Base-by-base conservation (phyloP, 768 basidiomycete genomes). In the Symmetrospora coprosmae region DNA sequence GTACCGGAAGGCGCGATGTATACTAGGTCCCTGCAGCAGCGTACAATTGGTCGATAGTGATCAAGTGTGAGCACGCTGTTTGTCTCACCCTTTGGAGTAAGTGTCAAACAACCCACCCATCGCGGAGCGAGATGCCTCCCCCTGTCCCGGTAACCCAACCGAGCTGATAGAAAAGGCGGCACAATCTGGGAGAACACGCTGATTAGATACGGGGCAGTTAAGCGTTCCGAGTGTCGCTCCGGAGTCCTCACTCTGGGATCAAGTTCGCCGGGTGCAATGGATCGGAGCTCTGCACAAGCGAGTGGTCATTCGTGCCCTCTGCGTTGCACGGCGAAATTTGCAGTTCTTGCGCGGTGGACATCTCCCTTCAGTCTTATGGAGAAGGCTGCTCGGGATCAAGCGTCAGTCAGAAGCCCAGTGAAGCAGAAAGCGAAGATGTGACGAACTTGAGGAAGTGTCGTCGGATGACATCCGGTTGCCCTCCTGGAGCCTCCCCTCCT, bases 71-170 rank as follows among this genome's bases (percentile, higher is more conserved):
- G 43, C 14, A 53, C 28, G 27, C 14, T 13, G 51, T 27, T 17
- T 25, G 19, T 25, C 9, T 53, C 4, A 46, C 13, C 43, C 9
- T 9, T 11, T 46, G 9, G 30, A 5, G 6, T 30, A 21, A 33
- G 3, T 5, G 30, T 17, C 30, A 11, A 51, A 30, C 5, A 4
- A 67, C 68, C 50, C 37, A 70, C 67, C 66, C 68, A 2, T 64
- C 50, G 4, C 68, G 40, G 7, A 68, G 40, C 4, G 66, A 68
- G 63, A 70, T 70, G 0, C 72, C 72, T 23, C 74, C 74, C 5
- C 87, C 87, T 1, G 88, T 90, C 16, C 88, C 87, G 2, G 87
- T 90, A 1, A 90, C 88, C 88, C 88, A 90, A 14, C 88, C 88
- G 21, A 90, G 78, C 74, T 74, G 78, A 74, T 90, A 90, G 72